Evolutionary conservation across 352 stramenopile species (phyloP).

Genomic region (Pythium aristosporum): DNA sequence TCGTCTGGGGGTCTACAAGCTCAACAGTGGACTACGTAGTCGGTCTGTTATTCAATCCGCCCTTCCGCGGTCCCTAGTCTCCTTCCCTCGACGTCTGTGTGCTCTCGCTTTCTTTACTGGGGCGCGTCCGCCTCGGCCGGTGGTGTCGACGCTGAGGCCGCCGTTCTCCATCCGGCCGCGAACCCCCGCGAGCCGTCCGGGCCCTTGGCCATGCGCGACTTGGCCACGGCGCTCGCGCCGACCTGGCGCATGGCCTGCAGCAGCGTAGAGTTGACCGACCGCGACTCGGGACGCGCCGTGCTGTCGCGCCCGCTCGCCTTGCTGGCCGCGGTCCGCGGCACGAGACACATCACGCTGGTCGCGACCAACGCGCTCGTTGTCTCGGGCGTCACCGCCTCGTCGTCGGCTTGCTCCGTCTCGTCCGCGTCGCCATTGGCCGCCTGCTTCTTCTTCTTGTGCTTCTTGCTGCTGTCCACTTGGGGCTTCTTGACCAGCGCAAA

Average conservation of each 20-base stretch:
- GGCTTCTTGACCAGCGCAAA: conserved; percentile 42
- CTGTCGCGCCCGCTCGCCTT: conserved; percentile 1
- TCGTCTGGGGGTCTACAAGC: too few species aligned
- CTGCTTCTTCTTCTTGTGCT: conserved; percentile 17
- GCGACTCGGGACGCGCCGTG: conserved; percentile 34
- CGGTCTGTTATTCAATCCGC: too few species aligned
- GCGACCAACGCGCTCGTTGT: conserved; percentile 24
- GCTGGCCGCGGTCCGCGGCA: conserved; percentile 5
- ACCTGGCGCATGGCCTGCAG: conserved; percentile 65
- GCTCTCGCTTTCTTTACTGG: too few species aligned
- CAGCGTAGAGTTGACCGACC: conserved; percentile 65
- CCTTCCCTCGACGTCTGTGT: too few species aligned
- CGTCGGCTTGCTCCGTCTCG: conserved; percentile 12
- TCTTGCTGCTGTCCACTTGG: conserved; percentile 23
- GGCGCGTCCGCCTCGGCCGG: background rate
- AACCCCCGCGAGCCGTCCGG: conserved; percentile 77
- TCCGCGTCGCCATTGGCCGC: conserved; percentile 1
- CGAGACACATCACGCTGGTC: conserved; percentile 50
- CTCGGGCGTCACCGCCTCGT: conserved; percentile 17
- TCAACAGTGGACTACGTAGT: too few species aligned
- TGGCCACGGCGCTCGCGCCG: conserved; percentile 54
- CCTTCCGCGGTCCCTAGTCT: background rate
- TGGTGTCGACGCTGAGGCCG: background rate
- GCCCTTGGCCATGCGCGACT: conserved; percentile 71
- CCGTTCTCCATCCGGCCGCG: conserved; percentile 43